phyloP scores from a whole-genome alignment of 805 yeast genomes.

The Metschnikowia vanudenii region DNA sequence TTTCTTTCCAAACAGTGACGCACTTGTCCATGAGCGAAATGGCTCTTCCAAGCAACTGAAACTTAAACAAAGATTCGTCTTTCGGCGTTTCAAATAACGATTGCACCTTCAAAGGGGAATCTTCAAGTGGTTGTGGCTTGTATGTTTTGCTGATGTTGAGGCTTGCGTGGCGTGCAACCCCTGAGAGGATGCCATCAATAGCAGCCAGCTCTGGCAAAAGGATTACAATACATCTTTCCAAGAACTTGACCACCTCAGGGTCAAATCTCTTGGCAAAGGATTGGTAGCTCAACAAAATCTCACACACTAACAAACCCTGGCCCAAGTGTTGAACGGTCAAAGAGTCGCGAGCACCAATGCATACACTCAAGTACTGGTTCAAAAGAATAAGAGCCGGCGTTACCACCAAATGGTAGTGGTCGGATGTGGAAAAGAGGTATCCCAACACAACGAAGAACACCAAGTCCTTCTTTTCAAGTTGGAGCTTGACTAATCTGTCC shows the following conservation, averaged over 20 bases:
- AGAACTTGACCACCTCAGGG: constrained; percentile 72
- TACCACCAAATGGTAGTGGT: constrained; percentile 86
- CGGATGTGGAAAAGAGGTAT: constrained; percentile 85
- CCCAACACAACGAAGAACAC: constrained; percentile 73
- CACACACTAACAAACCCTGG: constrained; percentile 66
- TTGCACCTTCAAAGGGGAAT: constrained; percentile 12
- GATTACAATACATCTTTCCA: constrained; percentile 49
- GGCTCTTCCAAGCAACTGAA: constrained; percentile 34
- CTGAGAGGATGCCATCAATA: constrained; percentile 17
- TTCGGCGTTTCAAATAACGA: constrained; percentile 13
- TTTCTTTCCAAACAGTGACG: constrained; percentile 56
- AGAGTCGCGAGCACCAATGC: constrained; percentile 25
- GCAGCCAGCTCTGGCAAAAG: constrained; percentile 42
- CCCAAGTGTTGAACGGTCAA: constrained; percentile 40
- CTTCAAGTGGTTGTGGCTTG: constrained; percentile 13
- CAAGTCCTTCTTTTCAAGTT: constrained; percentile 45
- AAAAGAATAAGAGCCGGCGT: constrained; percentile 79
- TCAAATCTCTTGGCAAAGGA: constrained; percentile 72
- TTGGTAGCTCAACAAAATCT: constrained; percentile 69
- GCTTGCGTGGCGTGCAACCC: constrained; percentile 2
- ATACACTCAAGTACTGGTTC: constrained; percentile 54
- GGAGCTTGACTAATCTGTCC: constrained; percentile 40
- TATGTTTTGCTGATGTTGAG: constrained; percentile 20
- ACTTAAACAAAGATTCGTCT: constrained; percentile 21
- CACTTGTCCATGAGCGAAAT: constrained; percentile 32